Percentiles rank a stretch among this genome's conserved stretches.
Evolutionary conservation across 768 basidiomycete species (phyloP).

Genomic region (Trametes maxima): DNA sequence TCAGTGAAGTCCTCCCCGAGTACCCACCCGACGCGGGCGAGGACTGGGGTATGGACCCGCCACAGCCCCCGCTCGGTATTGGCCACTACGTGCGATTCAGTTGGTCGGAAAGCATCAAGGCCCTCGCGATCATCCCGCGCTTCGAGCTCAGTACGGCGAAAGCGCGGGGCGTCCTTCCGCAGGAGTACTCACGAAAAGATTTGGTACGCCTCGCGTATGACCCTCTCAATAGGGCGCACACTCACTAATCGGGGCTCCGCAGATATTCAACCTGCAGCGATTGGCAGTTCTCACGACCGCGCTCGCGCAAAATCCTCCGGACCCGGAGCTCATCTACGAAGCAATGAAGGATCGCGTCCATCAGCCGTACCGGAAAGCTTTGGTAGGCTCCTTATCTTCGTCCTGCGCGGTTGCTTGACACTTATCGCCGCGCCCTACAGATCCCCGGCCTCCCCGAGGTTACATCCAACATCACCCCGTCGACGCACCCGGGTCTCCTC

Average conservation of each 20-base stretch:
- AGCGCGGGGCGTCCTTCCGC: slow-evolving; percentile 88
- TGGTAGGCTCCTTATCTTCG: slow-evolving; percentile 53
- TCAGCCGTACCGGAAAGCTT: slow-evolving; percentile 89
- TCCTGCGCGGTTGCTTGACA: not conserved
- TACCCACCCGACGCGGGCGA: slow-evolving; percentile 92
- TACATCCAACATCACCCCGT: slow-evolving; percentile 83
- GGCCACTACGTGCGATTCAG: slow-evolving; percentile 92
- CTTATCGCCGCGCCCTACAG: slow-evolving; percentile 42
- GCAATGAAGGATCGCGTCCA: slow-evolving; percentile 99
- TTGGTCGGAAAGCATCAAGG: slow-evolving; percentile 84
- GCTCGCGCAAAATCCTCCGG: slow-evolving; percentile 85
- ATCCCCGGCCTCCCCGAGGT: slow-evolving; percentile 96
- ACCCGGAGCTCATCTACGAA: slow-evolving; percentile 96
- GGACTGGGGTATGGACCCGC: slow-evolving; percentile 89
- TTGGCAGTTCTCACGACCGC: slow-evolving; percentile 96
- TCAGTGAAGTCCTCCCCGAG: slow-evolving; percentile 95
- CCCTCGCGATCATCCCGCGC: slow-evolving; percentile 90
- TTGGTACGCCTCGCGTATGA: slow-evolving; percentile 56
- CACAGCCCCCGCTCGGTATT: slow-evolving; percentile 84
- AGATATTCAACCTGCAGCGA: slow-evolving; percentile 98
- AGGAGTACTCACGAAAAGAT: slow-evolving; percentile 84
- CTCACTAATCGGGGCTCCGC: slow-evolving; percentile 11
- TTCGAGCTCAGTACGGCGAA: slow-evolving; percentile 97
- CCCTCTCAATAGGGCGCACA: not conserved
- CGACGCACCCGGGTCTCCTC: slow-evolving; percentile 89